Percentiles rank a stretch among this genome's conserved stretches.
phyloP scores from a whole-genome alignment of 164 flowering plant species.

The Cinnamomum chago region DNA sequence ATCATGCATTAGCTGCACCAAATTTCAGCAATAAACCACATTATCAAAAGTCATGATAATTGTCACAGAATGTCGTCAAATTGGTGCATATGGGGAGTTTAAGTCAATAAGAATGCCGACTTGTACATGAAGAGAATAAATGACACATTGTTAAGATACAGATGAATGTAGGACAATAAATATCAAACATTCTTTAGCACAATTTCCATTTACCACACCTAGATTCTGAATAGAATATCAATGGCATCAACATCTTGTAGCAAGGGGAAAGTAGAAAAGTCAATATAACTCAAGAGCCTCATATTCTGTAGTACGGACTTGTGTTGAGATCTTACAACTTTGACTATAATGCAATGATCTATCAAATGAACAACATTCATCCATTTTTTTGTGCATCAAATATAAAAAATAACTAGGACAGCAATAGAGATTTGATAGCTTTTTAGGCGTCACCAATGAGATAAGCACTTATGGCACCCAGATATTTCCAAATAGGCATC shows the following conservation, averaged over 20 bases:
- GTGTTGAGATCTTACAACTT: too few species aligned
- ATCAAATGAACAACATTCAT: too few species aligned
- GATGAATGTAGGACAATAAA: background rate
- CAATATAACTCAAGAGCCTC: background rate
- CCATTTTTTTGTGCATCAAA: too few species aligned
- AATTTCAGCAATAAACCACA: slow-evolving; percentile 14
- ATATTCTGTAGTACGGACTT: too few species aligned
- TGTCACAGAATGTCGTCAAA: background rate
- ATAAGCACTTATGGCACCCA: too few species aligned
- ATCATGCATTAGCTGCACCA: slow-evolving; percentile 56
- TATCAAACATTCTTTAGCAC: background rate
- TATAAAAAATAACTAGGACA: too few species aligned
- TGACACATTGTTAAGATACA: background rate
- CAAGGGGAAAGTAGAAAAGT: background rate
- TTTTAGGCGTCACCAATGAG: too few species aligned
- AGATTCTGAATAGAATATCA: background rate
- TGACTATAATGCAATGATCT: too few species aligned
- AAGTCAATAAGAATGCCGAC: too few species aligned
- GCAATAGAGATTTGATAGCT: too few species aligned
- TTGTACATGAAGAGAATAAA: background rate
- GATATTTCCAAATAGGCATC: too few species aligned
- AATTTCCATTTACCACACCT: background rate
- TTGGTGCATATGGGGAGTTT: background rate
- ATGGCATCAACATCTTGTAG: background rate
- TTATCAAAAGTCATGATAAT: slow-evolving; percentile 8